Percentiles rank a stretch among this genome's conserved stretches.
These are phyloP conservation scores for Neofusicoccum ribis DNA, from an alignment of 2,329 filamentous ascomycete genomes.

Conservation along the genomic window DNA sequence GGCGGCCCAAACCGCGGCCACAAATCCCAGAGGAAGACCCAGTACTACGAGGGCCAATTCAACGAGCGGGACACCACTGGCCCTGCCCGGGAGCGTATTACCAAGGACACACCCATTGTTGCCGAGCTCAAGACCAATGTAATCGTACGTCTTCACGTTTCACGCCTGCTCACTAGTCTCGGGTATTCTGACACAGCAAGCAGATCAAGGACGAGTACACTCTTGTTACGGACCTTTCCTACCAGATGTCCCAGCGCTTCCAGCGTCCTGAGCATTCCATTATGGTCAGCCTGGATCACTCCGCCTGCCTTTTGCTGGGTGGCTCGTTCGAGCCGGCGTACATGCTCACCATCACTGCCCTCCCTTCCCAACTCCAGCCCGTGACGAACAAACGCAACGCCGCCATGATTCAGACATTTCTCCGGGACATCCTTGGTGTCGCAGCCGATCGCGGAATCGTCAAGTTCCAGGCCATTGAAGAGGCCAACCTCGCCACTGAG, in stretches of 20 bases:
- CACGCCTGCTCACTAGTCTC: neutral
- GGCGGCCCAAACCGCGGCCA: constrained; percentile 13
- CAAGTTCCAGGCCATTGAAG: constrained; percentile 67
- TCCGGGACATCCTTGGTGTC: constrained; percentile 71
- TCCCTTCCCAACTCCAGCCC: constrained; percentile 68
- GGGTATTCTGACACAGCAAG: constrained; percentile 24
- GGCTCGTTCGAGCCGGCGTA: constrained; percentile 80
- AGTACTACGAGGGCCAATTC: constrained; percentile 41
- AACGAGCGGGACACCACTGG: constrained; percentile 37
- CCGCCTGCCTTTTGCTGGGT: constrained; percentile 71
- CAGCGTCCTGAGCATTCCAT: constrained; percentile 72
- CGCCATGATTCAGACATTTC: constrained; percentile 71
- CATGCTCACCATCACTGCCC: constrained; percentile 69
- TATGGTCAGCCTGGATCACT: constrained; percentile 74
- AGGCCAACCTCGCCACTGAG: constrained; percentile 71
- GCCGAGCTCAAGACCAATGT: constrained; percentile 53
- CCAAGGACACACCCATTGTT: constrained; percentile 48
- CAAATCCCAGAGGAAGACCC: constrained; percentile 35
- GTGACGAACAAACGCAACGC: constrained; percentile 80
- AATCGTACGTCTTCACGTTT: constrained; percentile 42
- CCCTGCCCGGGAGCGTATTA: constrained; percentile 43
- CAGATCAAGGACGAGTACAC: constrained; percentile 74
- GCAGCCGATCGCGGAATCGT: constrained; percentile 67
- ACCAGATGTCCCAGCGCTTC: constrained; percentile 73
- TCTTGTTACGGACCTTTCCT: constrained; percentile 72